A percentile compares a stretch with the other conserved stretches of the same genome.
Conservation (phyloP, 208 protist species). For the Phytomonas sp. region DNA sequence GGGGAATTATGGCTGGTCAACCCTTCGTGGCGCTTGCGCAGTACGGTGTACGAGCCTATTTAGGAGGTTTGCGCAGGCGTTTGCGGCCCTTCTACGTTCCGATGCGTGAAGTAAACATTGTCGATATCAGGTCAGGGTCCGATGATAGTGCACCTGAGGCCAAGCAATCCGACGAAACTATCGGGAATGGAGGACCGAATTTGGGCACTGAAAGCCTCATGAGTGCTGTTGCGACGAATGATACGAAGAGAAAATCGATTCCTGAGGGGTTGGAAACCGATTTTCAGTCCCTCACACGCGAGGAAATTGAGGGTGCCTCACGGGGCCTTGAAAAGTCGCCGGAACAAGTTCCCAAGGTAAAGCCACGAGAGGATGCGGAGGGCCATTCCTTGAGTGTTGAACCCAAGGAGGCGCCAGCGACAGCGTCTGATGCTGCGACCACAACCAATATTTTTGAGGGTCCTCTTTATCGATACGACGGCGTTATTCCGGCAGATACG, state of each 20-base stretch:
- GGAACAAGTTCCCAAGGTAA: neutral
- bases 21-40: conserved; percentile 22
- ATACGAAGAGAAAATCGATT: neutral
- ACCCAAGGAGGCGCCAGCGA: neutral
- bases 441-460: neutral
- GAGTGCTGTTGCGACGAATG: neutral
- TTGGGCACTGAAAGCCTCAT: neutral
- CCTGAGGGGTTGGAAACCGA: neutral
- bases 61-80: neutral
- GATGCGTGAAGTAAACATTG: neutral
- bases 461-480: neutral
- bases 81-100: neutral
- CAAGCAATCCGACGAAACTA: neutral
- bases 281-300: neutral
- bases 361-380: conserved; percentile 7
- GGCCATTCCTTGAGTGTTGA: neutral
- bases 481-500: conserved; percentile 9
- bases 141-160: neutral
- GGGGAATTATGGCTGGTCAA: conserved; percentile 55
- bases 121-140: neutral
- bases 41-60: neutral
- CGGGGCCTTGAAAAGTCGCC: neutral
- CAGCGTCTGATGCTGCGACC: neutral
- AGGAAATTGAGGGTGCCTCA: neutral
- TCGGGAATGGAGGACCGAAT: neutral